Percentiles rank a stretch among this genome's conserved stretches.
Evolutionary conservation across 2,329 filamentous ascomycete species (phyloP).

Genomic region (Penicillium paneum): DNA sequence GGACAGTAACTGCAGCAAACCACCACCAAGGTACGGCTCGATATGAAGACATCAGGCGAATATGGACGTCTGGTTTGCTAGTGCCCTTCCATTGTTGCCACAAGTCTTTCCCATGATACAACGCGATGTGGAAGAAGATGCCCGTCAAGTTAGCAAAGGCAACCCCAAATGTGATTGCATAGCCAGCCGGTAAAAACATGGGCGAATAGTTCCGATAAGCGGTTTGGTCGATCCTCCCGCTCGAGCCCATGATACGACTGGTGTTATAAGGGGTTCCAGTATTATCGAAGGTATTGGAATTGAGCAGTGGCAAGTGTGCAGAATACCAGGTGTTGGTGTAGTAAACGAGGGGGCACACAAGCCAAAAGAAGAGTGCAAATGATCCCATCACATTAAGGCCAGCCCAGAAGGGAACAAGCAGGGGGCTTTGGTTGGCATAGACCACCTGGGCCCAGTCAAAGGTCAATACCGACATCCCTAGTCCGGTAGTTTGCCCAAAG

Average conservation of each 20-base stretch:
- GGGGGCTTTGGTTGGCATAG: conserved; percentile 64
- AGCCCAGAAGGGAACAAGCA: conserved; percentile 61
- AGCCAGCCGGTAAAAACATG: conserved; percentile 62
- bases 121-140: conserved; percentile 42
- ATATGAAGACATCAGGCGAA: conserved; percentile 44
- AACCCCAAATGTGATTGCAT: conserved; percentile 54
- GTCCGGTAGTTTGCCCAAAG: conserved; percentile 65
- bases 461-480: conserved; percentile 67
- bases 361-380: conserved; percentile 45
- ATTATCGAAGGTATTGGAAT: conserved; percentile 63
- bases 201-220: conserved; percentile 65
- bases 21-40: conserved; percentile 46
- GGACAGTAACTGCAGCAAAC: conserved; percentile 40
- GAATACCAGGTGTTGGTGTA: conserved; percentile 57
- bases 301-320: conserved; percentile 61
- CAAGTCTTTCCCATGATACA: conserved; percentile 40
- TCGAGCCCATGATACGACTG: conserved; percentile 55
- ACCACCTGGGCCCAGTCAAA: conserved; percentile 74
- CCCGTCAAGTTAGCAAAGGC: conserved; percentile 66
- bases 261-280: conserved; percentile 60
- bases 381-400: conserved; percentile 45
- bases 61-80: conserved; percentile 41
- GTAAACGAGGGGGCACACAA: conserved; percentile 44
- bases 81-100: conserved; percentile 36
- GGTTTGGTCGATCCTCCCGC: conserved; percentile 56